Evolutionary conservation across 2,329 filamentous ascomycete genomes (phyloP), one percentile per base, ranked within the genome.

Genomic region (Aspergillus neoniger): DNA sequence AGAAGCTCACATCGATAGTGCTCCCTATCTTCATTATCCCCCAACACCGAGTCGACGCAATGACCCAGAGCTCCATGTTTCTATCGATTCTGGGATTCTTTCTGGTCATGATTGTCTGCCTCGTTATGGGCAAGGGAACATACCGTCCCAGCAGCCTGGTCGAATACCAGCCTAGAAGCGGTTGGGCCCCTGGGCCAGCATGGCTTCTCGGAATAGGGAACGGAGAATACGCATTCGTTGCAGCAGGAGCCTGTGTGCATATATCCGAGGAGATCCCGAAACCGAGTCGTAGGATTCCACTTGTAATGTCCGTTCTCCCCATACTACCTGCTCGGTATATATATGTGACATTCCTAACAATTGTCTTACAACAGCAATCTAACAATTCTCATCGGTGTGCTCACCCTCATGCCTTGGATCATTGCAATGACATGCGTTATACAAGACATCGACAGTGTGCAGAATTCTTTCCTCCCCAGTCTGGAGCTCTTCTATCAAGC

Each of bases 341-440:
- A 9, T 9, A 28, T 28, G n/a, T n/a, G n/a, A 28, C 28, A 28
- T 28, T 28, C 7, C 28, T 28, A 28, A 28, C 28, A 2, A 9
- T 28, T 28, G 28, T 7, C 28, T 28, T 28, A 1, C 25, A 8
- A 44, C 19, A 70, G 70, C 43, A 72, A 69, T 32, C 21, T 72
- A 36, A 72, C 71, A 3, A 64, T 71, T 56, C 39, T 66, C 4
- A 70, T 75, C 19, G 71, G 72, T 6, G 57, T 74, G 14, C 4
- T 68, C 1, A 74, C 72, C 1, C 62, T 68, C 0, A 64, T 76
- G 1, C 73, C 73, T 0, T 67, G 72, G 55, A 65, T 64, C 8
- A 51, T 75, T 5, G 68, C 63, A 4, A 60, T 72, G 30, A 66
- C 72, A 57, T 65, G 65, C 17, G 63, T 65, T 17, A 67, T 73